Base-by-base conservation (phyloP, 768 basidiomycete species). In the Rubroboletus satanas region DNA sequence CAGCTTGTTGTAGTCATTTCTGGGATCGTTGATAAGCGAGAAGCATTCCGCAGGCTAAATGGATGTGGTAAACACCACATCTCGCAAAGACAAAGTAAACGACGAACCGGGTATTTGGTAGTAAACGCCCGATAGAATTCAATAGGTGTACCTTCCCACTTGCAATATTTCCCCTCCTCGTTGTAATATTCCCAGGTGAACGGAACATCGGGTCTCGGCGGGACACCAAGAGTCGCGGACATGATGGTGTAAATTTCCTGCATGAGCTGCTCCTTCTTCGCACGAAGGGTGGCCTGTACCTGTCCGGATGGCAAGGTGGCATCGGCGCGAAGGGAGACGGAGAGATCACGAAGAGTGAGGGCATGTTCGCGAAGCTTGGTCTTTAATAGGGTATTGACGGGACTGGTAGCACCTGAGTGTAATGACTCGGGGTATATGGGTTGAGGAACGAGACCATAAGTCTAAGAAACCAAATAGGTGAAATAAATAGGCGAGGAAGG, bases 21-120 rank as follows among this genome's bases (percentile, higher is more conserved):
- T 82, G 10, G 96, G 95, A 68, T 98, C 96, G 64, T 98, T 88
- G 70, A 98, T 93, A 12, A 98, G 80, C 36, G 93, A 96, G 79
- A 98, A 96, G 2, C 80, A 85, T 26, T 93, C 89, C 4, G 76
- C 66, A 2, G 85, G 83, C 82, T 89, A 51, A 18, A 49, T 37
- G 52, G 28, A 9, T 8, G 12, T 14, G 45, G 51, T 54, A 31
- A 59, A 6, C 12, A 12, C 23, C 29, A 53, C 51, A 39, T 44
- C 23, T 33, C 28, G 15, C 17, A 44, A 26, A 41, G 42, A 39
- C 26, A 18, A 32, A 41, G 36, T n/a, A 49, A 47, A 43, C 23
- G 39, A 73, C 79, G 26, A 54, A 85, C 84, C 21, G 81, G 69
- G 64, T 80, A 82, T 47, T 81, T 79, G 54, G 77, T 74, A 5